Evolutionary conservation across 2,329 filamentous ascomycete genomes (phyloP).

Genomic region (Knufia fluminis): DNA sequence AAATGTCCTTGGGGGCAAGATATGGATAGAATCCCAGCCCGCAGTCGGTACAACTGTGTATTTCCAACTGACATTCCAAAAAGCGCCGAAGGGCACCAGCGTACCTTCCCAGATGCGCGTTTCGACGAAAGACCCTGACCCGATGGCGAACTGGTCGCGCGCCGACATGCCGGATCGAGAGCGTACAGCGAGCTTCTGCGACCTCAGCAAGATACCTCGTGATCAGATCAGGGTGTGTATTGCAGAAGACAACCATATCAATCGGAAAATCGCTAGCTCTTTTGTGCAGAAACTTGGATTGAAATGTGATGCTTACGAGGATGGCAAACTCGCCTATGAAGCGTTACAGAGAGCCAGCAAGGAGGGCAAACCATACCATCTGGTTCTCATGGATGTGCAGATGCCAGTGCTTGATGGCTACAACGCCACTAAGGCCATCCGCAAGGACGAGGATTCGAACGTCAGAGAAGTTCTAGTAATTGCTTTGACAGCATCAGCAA

Average conservation of each 20-base stretch:
- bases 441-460: conserved; percentile 57
- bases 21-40: conserved; percentile 48
- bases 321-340: conserved; percentile 52
- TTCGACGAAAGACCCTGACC: conserved; percentile 38
- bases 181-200: conserved; percentile 43
- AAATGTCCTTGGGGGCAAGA: conserved; percentile 49
- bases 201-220: conserved; percentile 64
- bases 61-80: conserved; percentile 79
- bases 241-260: conserved; percentile 62
- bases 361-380: conserved; percentile 32
- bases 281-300: conserved; percentile 58
- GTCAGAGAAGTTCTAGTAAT: conserved; percentile 85
- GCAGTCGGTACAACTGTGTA: conserved; percentile 48
- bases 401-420: conserved; percentile 44
- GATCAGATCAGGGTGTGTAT: conserved; percentile 81
- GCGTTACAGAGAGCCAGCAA: conserved; percentile 24
- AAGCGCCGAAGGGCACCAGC: conserved; percentile 57
- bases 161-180: conserved; percentile 33
- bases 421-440: conserved; percentile 40
- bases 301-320: conserved; percentile 78
- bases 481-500: conserved; percentile 92
- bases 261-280: conserved; percentile 36
- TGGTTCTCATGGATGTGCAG: conserved; percentile 41
- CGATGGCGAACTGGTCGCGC: conserved; percentile 49
- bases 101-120: conserved; percentile 39